These are phyloP conservation scores for Hypoxylon sp. DNA, from an alignment of 2,329 filamentous ascomycete genomes.

Conservation along the genomic window DNA sequence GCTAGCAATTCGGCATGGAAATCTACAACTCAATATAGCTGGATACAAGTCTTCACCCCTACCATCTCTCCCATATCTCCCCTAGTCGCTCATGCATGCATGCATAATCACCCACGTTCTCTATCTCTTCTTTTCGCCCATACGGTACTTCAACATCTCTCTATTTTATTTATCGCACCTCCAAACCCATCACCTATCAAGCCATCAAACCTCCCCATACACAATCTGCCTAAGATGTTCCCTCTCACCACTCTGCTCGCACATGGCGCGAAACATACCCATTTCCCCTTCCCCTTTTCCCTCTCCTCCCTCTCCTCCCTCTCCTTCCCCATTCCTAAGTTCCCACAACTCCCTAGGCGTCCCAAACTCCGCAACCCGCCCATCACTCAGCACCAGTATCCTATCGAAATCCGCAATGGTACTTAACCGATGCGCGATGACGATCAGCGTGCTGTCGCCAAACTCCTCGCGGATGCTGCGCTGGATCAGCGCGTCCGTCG, in stretches of 20 bases:
- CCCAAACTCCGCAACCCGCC: constrained; percentile 75
- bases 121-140: no score
- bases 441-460: constrained; percentile 71
- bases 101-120: no score
- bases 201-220: constrained; percentile 37
- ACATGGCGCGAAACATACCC: constrained; percentile 71
- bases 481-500: constrained; percentile 79
- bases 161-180: no score
- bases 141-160: not conserved
- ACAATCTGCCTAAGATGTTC: constrained; percentile 62
- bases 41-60: not conserved
- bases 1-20: not conserved
- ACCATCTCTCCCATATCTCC: no score
- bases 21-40: not conserved
- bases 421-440: constrained; percentile 80
- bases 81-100: no score
- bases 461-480: constrained; percentile 79
- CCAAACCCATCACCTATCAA: no score
- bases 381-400: constrained; percentile 77
- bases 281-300: constrained; percentile 48
- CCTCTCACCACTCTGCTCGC: constrained; percentile 69
- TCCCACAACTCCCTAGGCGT: constrained; percentile 71
- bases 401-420: constrained; percentile 83
- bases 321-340: constrained; percentile 2
- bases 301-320: not conserved